phyloP scores from a whole-genome alignment of 2,329 filamentous ascomycete genomes.

The Colletotrichum paranaense region DNA sequence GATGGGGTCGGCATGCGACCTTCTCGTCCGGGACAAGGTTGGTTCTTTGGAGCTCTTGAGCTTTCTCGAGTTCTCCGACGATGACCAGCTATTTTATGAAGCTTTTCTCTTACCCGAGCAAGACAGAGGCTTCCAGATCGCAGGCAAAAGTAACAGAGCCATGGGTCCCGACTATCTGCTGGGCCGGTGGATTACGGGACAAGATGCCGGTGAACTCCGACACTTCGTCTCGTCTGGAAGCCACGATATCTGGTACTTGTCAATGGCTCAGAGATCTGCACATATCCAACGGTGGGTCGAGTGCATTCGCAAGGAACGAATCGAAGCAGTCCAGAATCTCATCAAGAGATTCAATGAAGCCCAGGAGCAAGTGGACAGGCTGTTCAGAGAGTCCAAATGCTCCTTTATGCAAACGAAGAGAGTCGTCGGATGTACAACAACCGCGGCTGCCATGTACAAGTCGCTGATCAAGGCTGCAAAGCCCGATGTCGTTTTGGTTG shows the following conservation, averaged over 20 bases:
- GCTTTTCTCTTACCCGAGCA: constrained; percentile 64
- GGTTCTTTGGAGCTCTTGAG: constrained; percentile 48
- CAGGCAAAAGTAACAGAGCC: constrained; percentile 57
- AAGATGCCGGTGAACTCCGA: constrained; percentile 56
- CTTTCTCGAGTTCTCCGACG: constrained; percentile 62
- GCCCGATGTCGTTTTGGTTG: constrained; percentile 73
- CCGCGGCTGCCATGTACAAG: constrained; percentile 72
- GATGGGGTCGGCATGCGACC: constrained; percentile 40
- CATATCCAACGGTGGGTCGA: constrained; percentile 54
- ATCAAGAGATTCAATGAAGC: constrained; percentile 54
- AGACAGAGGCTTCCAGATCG: constrained; percentile 55
- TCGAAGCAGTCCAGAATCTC: constrained; percentile 51
- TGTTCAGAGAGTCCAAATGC: constrained; percentile 56
- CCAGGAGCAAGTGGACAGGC: constrained; percentile 52
- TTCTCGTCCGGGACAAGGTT: constrained; percentile 25
- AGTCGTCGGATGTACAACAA: constrained; percentile 79
- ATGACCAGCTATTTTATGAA: constrained; percentile 62
- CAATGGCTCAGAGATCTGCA: background rate
- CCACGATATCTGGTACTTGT: constrained; percentile 64
- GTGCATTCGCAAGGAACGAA: constrained; percentile 61
- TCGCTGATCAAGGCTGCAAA: constrained; percentile 62
- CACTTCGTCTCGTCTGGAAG: constrained; percentile 41
- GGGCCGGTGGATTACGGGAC: constrained; percentile 61
- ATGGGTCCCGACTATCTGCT: constrained; percentile 62
- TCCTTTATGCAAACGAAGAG: constrained; percentile 62